These are phyloP conservation scores for Fragaria nilgerrensis DNA, from an alignment of 306 rosid species.

Conservation along the genomic window DNA sequence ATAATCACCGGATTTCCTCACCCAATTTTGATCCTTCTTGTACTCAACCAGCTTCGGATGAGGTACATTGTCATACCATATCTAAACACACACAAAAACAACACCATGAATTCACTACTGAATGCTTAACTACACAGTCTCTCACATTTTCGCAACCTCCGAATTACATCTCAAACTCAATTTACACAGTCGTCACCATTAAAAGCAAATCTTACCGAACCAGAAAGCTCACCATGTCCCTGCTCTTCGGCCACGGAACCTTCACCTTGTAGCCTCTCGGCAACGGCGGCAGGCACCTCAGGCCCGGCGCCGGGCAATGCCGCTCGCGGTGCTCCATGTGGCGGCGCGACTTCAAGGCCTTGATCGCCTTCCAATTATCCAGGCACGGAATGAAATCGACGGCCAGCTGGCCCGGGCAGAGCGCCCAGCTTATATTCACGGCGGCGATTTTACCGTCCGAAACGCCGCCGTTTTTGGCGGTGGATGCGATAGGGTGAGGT, in stretches of 20 bases:
- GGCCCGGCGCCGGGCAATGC: conserved; percentile 63
- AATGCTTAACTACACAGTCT: not conserved
- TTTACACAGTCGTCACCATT: too few species aligned
- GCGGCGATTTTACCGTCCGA: not conserved
- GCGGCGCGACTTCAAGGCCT: conserved; percentile 60
- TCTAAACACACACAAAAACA: conserved; percentile 22
- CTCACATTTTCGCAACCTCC: not conserved
- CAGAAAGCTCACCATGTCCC: conserved; percentile 97
- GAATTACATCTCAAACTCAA: not conserved
- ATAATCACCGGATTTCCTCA: conserved; percentile 65
- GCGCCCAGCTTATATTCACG: conserved; percentile 44
- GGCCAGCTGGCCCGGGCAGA: conserved; percentile 46
- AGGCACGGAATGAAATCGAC: conserved; percentile 81
- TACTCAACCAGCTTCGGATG: conserved; percentile 87
- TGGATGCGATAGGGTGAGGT: not conserved
- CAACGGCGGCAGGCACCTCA: conserved; percentile 62
- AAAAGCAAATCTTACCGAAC: conserved; percentile 51
- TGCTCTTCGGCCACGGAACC: conserved; percentile 91
- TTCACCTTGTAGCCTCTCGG: conserved; percentile 66
- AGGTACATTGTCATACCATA: conserved; percentile 95
- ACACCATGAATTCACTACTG: not conserved
- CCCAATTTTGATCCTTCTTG: conserved; percentile 96
- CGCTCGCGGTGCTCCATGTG: conserved; percentile 98
- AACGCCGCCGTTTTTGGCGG: not conserved
- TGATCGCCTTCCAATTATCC: conserved; percentile 70